Evolutionary conservation across 441 rosid species (phyloP), one percentile per base, ranked within the genome.

Genomic region (Isatis lusitanica): DNA sequence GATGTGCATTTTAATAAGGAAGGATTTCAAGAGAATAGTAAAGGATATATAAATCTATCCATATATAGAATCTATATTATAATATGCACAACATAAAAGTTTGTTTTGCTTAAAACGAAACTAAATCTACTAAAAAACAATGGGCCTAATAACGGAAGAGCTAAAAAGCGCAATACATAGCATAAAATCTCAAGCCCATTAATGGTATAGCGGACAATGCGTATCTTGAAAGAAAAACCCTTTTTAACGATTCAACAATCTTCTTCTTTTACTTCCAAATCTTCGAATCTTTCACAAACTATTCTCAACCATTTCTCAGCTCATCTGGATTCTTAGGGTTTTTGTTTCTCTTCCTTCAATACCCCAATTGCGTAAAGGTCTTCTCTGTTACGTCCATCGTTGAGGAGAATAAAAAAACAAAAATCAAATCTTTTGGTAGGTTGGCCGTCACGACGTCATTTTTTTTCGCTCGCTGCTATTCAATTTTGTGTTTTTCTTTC

Each of bases 251-350:
- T 40, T 40, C 52, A 30, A 53, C 11, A 21, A 13, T 48, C 40
- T 28, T 55, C 38, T 53, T 30, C 18, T 11, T 24, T 57, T 4
- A 7, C 17, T 57, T n/a, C 17, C 39, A 11, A 63, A 65, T 15
- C 71, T 55, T 56, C 33, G n/a, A 68, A 68, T 35, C 63, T 48
- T 38, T 21, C 44, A 42, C 30, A 35, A 16, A 26, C 52, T 1
- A 52, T 52, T 6, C 30, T 24, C 57, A 35, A 60, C 51, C 50
- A 60, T 36, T 21, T 59, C 68, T 39, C 52, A 62, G 36, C 46
- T 72, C 63, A 17, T 62, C 46, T 71, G 55, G 28, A 28, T 63
- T 63, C 53, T 56, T 63, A 72, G 76, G 76, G 76, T 52, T 71
- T 58, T 17, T 2, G 4, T 16, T 69, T 17, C 5, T 15, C 2